phyloP scores from a whole-genome alignment of 1,139 yeast genomes.

The Saccharomyces hybrid region DNA sequence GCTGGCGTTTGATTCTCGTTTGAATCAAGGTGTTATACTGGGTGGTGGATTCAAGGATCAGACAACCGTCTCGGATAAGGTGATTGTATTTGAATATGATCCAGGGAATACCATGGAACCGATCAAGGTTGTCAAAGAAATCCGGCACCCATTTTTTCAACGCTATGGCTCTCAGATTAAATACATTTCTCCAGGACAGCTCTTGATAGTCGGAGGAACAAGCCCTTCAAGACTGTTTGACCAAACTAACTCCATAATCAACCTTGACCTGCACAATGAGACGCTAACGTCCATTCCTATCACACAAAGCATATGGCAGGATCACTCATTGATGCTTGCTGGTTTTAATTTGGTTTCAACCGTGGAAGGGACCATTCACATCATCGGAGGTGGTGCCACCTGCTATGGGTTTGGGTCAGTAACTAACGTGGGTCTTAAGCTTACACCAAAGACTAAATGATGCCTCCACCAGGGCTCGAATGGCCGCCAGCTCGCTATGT shows the following conservation, averaged over 20 bases:
- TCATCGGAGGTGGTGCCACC: constrained; percentile 73
- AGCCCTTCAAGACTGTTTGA: constrained; percentile 37
- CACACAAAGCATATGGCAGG: constrained; percentile 34
- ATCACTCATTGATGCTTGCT: constrained; percentile 39
- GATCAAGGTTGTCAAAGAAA: constrained; percentile 4
- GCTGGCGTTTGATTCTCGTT: constrained; percentile 14
- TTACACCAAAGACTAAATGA: neutral
- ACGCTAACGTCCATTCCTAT: constrained; percentile 30
- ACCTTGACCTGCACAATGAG: constrained; percentile 29
- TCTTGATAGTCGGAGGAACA: constrained; percentile 58
- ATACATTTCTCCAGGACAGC: constrained; percentile 25
- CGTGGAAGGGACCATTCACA: constrained; percentile 21
- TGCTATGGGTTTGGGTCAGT: constrained; percentile 79
- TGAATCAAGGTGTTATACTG: constrained; percentile 11
- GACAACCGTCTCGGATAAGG: constrained; percentile 18
- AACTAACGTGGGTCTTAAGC: constrained; percentile 38
- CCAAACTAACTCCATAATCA: constrained; percentile 35
- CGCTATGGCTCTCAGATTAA: constrained; percentile 44
- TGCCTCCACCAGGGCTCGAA: neutral
- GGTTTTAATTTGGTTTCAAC: constrained; percentile 44
- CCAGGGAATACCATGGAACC: neutral
- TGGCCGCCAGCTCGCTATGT: constrained; percentile 10
- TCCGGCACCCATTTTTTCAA: constrained; percentile 28
- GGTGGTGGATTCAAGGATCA: constrained; percentile 23
- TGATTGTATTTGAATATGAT: constrained; percentile 14